Evolutionary conservation across 306 rosid genomes (phyloP).

Genomic region (Benincasa hispida): DNA sequence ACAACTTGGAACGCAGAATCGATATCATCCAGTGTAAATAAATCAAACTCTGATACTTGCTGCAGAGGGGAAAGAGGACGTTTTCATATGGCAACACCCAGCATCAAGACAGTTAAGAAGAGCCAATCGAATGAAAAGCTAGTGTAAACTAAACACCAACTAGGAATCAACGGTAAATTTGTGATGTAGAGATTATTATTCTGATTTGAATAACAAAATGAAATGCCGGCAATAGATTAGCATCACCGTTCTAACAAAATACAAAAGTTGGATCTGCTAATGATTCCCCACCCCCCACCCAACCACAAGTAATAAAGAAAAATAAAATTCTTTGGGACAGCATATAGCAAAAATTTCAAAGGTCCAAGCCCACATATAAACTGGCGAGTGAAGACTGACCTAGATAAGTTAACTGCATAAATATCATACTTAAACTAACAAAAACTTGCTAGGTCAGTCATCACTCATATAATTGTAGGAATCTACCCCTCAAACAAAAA

Average conservation of each 20-base stretch:
- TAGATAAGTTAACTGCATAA: background rate
- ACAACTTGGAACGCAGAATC: constrained; percentile 80
- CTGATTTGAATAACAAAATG: background rate
- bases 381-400: background rate
- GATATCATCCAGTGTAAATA: constrained; percentile 81
- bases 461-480: background rate
- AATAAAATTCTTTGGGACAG: background rate
- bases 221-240: background rate
- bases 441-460: background rate
- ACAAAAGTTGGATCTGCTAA: background rate
- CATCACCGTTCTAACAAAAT: background rate
- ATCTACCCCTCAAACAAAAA: background rate
- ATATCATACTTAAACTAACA: background rate
- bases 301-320: background rate
- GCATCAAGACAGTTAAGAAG: background rate
- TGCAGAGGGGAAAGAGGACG: constrained; percentile 17
- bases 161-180: background rate
- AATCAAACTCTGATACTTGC: constrained; percentile 90
- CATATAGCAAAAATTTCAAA: background rate
- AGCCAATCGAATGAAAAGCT: background rate
- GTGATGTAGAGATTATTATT: background rate
- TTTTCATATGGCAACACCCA: background rate
- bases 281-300: background rate
- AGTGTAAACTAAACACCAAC: background rate
- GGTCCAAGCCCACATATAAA: background rate